Evolutionary conservation across 148 eudicot species (phyloP).

Genomic region (Linanthus parryae): DNA sequence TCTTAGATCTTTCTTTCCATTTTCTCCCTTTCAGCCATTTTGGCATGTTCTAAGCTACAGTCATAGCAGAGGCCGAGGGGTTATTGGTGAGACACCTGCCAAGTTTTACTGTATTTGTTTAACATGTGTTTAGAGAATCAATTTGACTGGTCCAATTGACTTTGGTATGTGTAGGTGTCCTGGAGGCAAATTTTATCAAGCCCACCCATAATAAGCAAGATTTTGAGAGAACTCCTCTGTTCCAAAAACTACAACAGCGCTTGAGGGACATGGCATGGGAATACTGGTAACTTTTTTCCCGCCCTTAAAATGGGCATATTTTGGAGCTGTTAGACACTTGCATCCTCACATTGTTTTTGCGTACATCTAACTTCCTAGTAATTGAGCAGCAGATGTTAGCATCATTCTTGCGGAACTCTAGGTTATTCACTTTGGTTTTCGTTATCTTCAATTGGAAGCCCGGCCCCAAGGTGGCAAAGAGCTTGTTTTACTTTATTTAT

Average conservation of each 20-base stretch:
- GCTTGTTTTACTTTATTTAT: too few species aligned
- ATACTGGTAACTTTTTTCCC: conserved; percentile 63
- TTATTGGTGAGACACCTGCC: conserved; percentile 53
- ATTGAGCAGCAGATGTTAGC: too few species aligned
- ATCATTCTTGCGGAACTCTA: too few species aligned
- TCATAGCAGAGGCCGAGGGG: conserved; percentile 72
- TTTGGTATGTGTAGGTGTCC: conserved; percentile 37
- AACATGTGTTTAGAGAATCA: neutral
- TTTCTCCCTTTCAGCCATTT: conserved; percentile 62
- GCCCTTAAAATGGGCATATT: too few species aligned
- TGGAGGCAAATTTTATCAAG: conserved; percentile 81
- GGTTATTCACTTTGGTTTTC: too few species aligned
- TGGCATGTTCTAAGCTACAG: conserved; percentile 56
- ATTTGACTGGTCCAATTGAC: neutral
- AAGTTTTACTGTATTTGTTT: neutral
- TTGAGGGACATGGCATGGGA: conserved; percentile 85
- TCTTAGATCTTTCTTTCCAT: neutral
- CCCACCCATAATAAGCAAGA: conserved; percentile 92
- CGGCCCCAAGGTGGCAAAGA: too few species aligned
- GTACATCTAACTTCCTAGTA: too few species aligned
- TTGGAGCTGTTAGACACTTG: too few species aligned
- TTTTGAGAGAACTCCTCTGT: conserved; percentile 81
- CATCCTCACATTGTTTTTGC: too few species aligned
- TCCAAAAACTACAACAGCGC: conserved; percentile 73
- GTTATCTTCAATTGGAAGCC: too few species aligned